Evolutionary conservation across 2,329 filamentous ascomycete species (phyloP).

Genomic region (Calonectria crousiana): DNA sequence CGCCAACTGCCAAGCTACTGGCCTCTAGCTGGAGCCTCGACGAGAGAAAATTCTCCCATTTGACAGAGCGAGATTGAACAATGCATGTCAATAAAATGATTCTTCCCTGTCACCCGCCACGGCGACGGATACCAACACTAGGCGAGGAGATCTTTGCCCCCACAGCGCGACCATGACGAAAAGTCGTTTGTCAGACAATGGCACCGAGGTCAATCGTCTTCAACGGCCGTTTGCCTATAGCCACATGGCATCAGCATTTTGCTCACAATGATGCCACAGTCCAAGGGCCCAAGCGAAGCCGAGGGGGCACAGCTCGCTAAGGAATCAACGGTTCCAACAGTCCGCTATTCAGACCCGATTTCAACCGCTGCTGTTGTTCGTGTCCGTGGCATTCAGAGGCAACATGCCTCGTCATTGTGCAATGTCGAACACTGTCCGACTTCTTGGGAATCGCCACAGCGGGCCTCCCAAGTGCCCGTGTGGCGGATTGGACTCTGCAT

Average conservation of each 20-base stretch:
- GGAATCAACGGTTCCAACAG: not conserved
- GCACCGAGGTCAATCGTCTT: slow-evolving; percentile 2
- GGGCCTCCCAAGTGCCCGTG: not conserved
- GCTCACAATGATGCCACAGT: not conserved
- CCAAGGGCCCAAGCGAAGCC: not conserved
- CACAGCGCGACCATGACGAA: not conserved
- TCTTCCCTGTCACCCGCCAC: slow-evolving; percentile 4
- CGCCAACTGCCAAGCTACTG: slow-evolving; percentile 24
- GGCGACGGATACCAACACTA: slow-evolving; percentile 8
- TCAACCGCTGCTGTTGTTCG: not conserved
- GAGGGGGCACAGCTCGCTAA: not conserved
- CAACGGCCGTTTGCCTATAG: slow-evolving; percentile 12
- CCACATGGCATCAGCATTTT: slow-evolving; percentile 20
- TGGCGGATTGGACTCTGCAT: not conserved
- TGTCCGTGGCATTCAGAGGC: not conserved
- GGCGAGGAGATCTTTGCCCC: slow-evolving; percentile 3
- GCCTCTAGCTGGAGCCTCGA: slow-evolving; percentile 12
- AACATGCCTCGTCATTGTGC: not conserved
- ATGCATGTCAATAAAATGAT: slow-evolving; percentile 13
- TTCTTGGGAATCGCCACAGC: not conserved
- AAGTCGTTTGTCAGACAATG: not conserved
- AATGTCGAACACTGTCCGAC: not conserved
- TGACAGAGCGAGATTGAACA: slow-evolving; percentile 10
- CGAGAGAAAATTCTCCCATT: slow-evolving; percentile 12
- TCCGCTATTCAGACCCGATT: not conserved